Evolutionary conservation across 1,284 basidiomycete genomes (phyloP).

Genomic region (Puccinia hordei): DNA sequence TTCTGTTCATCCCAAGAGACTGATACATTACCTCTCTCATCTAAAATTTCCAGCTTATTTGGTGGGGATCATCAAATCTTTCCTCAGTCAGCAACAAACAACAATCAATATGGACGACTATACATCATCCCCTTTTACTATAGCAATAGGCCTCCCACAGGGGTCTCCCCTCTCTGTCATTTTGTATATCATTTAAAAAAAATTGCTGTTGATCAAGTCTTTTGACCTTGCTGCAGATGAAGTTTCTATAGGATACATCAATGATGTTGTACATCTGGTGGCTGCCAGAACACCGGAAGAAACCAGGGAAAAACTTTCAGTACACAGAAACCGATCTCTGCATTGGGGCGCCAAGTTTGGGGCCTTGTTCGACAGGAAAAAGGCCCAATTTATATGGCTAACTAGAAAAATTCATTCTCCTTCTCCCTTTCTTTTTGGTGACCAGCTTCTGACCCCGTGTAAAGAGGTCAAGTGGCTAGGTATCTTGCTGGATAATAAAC

Average conservation of each 20-base stretch:
- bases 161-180: conserved; percentile 9
- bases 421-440: neutral
- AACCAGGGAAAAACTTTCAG: neutral
- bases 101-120: neutral
- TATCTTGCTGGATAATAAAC: neutral
- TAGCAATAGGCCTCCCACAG: neutral
- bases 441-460: neutral
- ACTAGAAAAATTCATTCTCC: neutral
- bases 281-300: neutral
- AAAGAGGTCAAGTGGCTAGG: conserved; percentile 14
- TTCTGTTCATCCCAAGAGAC: neutral
- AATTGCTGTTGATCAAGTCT: neutral
- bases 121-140: neutral
- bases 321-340: neutral
- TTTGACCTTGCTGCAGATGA: neutral
- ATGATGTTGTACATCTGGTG: neutral
- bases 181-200: conserved; percentile 21
- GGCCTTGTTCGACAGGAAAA: neutral
- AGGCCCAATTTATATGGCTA: neutral
- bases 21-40: neutral
- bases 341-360: neutral
- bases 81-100: neutral
- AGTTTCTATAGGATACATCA: conserved; percentile 14
- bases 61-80: neutral
- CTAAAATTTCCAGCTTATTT: neutral